Percentiles rank a stretch among this genome's conserved stretches.
Conservation (phyloP, 148 eudicot species). For the Rhododendron henanense region DNA sequence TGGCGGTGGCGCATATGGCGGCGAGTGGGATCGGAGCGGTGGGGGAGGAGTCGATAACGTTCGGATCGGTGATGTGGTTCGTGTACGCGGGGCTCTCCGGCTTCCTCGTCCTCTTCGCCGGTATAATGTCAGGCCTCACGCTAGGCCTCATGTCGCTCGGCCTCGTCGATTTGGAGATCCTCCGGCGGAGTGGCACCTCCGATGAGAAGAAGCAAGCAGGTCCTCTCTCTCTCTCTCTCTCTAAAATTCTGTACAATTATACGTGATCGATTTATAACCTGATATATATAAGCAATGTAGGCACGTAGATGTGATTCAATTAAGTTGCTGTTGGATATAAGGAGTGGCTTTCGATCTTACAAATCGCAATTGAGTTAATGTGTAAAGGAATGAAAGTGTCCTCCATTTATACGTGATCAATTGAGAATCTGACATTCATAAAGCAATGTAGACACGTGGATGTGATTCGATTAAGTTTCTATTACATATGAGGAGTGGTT, state of each 20-base stretch:
- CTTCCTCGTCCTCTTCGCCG: conserved; percentile 68
- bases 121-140: conserved; percentile 84
- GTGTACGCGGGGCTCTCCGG: conserved; percentile 60
- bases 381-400: background rate
- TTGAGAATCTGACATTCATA: background rate
- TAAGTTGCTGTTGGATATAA: background rate
- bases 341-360: background rate
- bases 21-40: conserved; percentile 13
- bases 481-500: background rate
- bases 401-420: background rate
- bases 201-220: conserved; percentile 40
- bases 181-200: conserved; percentile 65
- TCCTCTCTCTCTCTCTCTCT: background rate
- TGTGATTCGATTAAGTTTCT: background rate
- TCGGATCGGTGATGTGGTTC: conserved; percentile 59
- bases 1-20: conserved; percentile 34
- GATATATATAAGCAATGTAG: background rate
- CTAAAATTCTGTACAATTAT: background rate
- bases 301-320: background rate
- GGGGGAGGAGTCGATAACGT: conserved; percentile 32
- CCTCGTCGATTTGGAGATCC: conserved; percentile 85
- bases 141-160: conserved; percentile 82
- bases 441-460: no score
- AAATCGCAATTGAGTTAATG: background rate
- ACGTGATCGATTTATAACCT: background rate